Base-by-base conservation (phyloP, 441 rosid genomes). In the California macrophylla region DNA sequence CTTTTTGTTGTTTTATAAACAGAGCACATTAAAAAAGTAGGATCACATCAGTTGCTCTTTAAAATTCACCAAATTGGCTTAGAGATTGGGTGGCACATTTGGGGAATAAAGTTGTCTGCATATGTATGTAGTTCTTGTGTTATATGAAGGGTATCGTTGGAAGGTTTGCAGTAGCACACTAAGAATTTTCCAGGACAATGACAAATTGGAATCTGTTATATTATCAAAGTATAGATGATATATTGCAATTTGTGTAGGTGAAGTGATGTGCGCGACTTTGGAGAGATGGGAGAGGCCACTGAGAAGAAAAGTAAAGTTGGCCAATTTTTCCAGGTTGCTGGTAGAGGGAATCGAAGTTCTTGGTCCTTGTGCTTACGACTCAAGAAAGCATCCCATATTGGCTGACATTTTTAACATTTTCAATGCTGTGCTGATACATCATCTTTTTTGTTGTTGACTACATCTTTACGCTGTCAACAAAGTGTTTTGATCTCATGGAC, bases 261-360 rank as follows among this genome's bases (percentile, higher is more conserved):
- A 28, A 29, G 64, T 71, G 47, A 63, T 66, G 63, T 29, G 72
- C 1, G 70, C 20, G 76, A 32, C 66, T 71, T 50, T 63, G 66
- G 63, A 63, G 63, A 18, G 60, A 21, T n/a, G 25, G 28, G 70
- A 64, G 66, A 21, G 74, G 23, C 54, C 42, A 28, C 28, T 63
- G 47, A 74, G 78, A 78, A 72, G 77, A 69, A 76, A 75, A 69
- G 73, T 74, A 74, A 74, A 76, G 68, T 18, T 38, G 40, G 8
- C 40, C 69, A 40, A 29, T 25, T 54, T 21, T 50, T 42, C 20
- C 9, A 6, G 7, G 32, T 20, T 24, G 64, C 32, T 24, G 8
- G 23, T 65, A 9, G 66, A 71, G 72, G 69, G 72, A 63, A 50
- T 52, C 23, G 61, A 61, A 54, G 9, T 64, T 74, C 66, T 72